Conservation (phyloP, 2,329 filamentous ascomycete species). For the Aspergillus fijiensis region DNA sequence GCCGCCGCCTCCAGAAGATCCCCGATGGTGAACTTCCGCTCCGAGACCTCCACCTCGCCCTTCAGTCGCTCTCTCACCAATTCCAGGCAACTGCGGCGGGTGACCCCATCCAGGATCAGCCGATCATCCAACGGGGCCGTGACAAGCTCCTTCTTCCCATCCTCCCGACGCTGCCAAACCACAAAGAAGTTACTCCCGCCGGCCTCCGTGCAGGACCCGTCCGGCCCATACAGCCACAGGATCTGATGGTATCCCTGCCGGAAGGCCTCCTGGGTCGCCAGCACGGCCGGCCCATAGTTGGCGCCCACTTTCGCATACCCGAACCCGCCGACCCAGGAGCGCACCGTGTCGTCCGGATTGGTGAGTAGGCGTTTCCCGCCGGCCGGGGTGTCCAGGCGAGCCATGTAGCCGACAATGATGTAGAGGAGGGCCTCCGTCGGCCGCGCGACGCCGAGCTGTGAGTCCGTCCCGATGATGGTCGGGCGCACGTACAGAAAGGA, state of each 20-base stretch:
- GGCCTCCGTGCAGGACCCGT: slow-evolving; percentile 78
- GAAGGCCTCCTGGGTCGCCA: slow-evolving; percentile 71
- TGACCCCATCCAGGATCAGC: slow-evolving; percentile 81
- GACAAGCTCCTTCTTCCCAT: slow-evolving; percentile 63
- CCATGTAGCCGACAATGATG: slow-evolving; percentile 64
- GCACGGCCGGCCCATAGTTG: slow-evolving; percentile 80
- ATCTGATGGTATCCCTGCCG: slow-evolving; percentile 78
- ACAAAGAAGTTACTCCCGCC: slow-evolving; percentile 88
- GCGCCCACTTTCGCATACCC: slow-evolving; percentile 86
- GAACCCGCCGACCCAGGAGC: slow-evolving; percentile 87
- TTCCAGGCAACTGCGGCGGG: slow-evolving; percentile 70
- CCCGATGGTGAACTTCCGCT: no score
- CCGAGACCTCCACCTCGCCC: no score
- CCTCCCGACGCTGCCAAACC: slow-evolving; percentile 56
- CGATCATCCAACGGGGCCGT: slow-evolving; percentile 77
- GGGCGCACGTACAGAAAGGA: slow-evolving; percentile 76
- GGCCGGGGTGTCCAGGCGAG: no score
- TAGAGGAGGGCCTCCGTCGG: slow-evolving; percentile 9
- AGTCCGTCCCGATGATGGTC: slow-evolving; percentile 76
- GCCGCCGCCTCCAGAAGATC: no score
- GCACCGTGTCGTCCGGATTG: slow-evolving; percentile 72
- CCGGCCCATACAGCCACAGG: slow-evolving; percentile 77
- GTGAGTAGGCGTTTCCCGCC: no score
- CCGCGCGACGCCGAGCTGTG: slow-evolving; percentile 66
- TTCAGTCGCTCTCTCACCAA: slow-evolving; percentile 43